Evolutionary conservation across 1,284 basidiomycete species (phyloP), one percentile per base, ranked within the genome.

Genomic region (Marasmius sp.): DNA sequence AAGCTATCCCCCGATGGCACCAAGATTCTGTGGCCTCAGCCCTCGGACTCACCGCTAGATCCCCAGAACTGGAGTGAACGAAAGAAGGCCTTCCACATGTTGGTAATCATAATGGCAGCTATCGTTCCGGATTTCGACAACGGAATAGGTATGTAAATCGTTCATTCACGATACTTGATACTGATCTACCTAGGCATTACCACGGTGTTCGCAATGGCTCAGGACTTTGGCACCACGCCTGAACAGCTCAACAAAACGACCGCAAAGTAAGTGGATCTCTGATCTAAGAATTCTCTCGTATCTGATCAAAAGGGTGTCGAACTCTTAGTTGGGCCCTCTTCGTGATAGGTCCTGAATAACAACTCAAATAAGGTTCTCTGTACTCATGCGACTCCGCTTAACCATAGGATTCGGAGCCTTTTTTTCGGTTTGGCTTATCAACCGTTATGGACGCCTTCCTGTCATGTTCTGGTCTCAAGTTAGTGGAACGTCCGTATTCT

Each of bases 331-430:
- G 83, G 83, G 83, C 83, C 66, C 84, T 86, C 62, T 85, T 86
- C 69, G 72, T 85, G 14, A 70, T 84, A 27, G 84, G 81, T 82
- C 62, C 60, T 71, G 55, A 4, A 27, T 61, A 6, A 38, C 33
- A 53, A 11, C 20, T 64, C 18, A 27, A 27, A 27, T 5, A 27
- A 27, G 5, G 27, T 27, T 27, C 27, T 27, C 27, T 27, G 27
- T 27, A 27, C 27, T 27, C 27, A 27, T 27, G 5, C 27, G 27
- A 27, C 27, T 27, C 27, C 27, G 27, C 27, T 20, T 43, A n/a
- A 9, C 39, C 48, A 27, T 53, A 83, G 87, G 86, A 56, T 85
- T 81, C 81, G 86, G 86, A 37, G 82, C 85, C n/a, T 67, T 88
- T 12, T 75, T 85, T 61, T 84, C 83, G 7, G 83, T 88, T 0